phyloP scores from a whole-genome alignment of 805 yeast genomes.

The Saturnispora saitoi region DNA sequence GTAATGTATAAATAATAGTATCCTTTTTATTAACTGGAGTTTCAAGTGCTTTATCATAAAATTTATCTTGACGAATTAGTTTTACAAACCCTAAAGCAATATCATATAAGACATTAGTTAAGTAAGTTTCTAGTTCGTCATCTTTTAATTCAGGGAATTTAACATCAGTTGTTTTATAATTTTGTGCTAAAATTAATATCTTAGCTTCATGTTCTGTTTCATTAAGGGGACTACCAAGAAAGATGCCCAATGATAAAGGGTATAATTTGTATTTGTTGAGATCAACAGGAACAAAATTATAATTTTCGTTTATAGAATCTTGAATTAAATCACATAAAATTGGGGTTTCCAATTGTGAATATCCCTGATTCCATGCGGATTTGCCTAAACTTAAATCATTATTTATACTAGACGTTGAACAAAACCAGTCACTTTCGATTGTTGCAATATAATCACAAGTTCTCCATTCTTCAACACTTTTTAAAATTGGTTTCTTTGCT shows the following conservation, averaged over 20 bases:
- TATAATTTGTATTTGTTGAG: background rate
- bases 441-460: constrained; percentile 25
- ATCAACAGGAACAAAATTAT: background rate
- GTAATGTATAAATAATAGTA: constrained; percentile 5
- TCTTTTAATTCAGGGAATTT: background rate
- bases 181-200: constrained; percentile 3
- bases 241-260: constrained; percentile 10
- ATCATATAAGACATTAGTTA: background rate
- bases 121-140: background rate
- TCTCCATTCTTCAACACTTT: constrained; percentile 22
- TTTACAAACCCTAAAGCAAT: constrained; percentile 9
- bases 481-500: constrained; percentile 14
- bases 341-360: constrained; percentile 3
- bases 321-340: constrained; percentile 3
- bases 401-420: constrained; percentile 1
- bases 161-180: constrained; percentile 1
- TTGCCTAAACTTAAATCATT: background rate
- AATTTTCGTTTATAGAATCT: background rate
- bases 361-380: background rate
- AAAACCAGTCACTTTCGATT: constrained; percentile 14
- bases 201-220: background rate
- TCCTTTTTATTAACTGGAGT: constrained; percentile 7
- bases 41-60: constrained; percentile 1
- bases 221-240: background rate
- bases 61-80: background rate